Evolutionary conservation across 257 asterid genomes (phyloP), one percentile per base, ranked within the genome.

Genomic region (Lycium barbarum): DNA sequence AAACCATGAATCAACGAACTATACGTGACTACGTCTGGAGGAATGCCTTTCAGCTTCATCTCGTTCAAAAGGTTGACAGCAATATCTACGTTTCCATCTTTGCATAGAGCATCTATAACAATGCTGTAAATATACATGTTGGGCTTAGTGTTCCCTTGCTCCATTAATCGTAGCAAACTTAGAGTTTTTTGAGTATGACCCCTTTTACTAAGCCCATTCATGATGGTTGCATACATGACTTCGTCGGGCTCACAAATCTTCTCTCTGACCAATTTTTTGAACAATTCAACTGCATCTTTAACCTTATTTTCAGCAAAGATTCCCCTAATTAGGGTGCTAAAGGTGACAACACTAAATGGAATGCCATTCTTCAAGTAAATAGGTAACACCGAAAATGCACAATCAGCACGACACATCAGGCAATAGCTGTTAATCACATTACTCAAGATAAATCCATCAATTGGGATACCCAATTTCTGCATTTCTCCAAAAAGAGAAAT

Each of bases 301-400:
- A 83, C 36, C 83, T 78, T 68, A 40, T 82, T 68, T 18, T 59
- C 85, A 51, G 45, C 3, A 55, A 79, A 87, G 2, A 89, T 61
- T 8, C 89, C 92, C 18, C 49, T 84, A 6, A 86, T 13, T 49
- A 88, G 84, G 65, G 88, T 49, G 26, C 0, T 83, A 79, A 83
- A 83, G 2, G 68, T 79, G 13, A 40, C 66, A 2, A 63, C 74
- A 66, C 68, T 9, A 0, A 85, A 87, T 14, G 38, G 49, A 40
- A 49, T 13, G 59, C 6, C 59, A 54, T 54, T 54, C 7, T 54
- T 54, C 59, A 54, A 54, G 18, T 54, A 54, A 54, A 54, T 54
- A 6, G 18, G 18, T 54, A 54, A 54, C 2, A 54, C 6, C 18
- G 59, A 54, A 51, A 54, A 54, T 13, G 7, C 18, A 12, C 17